Evolutionary conservation across 306 rosid species (phyloP).

Genomic region (Myrica gale): DNA sequence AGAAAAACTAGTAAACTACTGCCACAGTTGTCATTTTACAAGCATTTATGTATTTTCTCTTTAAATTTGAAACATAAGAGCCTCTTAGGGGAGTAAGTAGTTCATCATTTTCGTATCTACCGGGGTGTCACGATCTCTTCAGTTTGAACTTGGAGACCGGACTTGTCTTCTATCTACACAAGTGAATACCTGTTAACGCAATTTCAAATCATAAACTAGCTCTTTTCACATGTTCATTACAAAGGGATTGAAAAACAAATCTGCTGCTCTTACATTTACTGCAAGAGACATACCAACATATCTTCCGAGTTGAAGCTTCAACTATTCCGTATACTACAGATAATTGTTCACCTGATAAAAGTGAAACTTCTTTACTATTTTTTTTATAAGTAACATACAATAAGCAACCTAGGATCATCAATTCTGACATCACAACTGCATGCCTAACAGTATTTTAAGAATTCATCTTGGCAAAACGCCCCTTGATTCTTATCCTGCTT

Average conservation of each 20-base stretch:
- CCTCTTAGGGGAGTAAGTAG: too few species aligned
- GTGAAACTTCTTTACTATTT: background rate
- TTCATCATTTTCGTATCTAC: too few species aligned
- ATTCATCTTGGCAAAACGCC: slow-evolving; percentile 77
- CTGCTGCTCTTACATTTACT: background rate
- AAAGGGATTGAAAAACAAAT: background rate
- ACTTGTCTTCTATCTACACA: too few species aligned
- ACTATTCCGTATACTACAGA: background rate
- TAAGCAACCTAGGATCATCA: background rate
- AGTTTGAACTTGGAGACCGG: too few species aligned
- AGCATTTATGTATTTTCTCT: too few species aligned
- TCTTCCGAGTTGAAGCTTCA: slow-evolving; percentile 1
- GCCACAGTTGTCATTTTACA: too few species aligned
- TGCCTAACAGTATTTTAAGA: slow-evolving; percentile 44
- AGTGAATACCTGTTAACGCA: too few species aligned
- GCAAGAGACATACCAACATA: background rate
- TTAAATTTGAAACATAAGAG: too few species aligned
- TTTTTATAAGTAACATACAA: background rate
- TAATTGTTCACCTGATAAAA: background rate
- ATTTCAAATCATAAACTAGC: too few species aligned
- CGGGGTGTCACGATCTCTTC: too few species aligned
- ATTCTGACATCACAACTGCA: slow-evolving; percentile 16
- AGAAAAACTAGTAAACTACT: too few species aligned
- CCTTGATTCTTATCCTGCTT: slow-evolving; percentile 71
- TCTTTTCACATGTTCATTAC: background rate